Base-by-base conservation (phyloP, 2,329 filamentous ascomycete species). In the Pseudogymnoascus sp. region DNA sequence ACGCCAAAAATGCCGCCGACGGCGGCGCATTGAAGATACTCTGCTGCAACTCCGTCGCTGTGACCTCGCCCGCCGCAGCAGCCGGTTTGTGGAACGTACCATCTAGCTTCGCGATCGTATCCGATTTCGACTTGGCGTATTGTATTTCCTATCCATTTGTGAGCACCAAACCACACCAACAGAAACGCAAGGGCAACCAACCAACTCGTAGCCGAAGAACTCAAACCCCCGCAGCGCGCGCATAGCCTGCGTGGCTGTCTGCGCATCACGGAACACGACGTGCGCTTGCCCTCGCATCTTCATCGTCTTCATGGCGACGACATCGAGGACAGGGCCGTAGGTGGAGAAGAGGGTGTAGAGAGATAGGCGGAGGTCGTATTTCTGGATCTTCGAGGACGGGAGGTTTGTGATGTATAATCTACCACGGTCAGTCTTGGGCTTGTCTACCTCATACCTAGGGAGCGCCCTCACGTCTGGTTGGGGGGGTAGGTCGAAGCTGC, bases 261-360 rank as follows among this genome's bases (percentile, higher is more conserved):
- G 89, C 35, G 93, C 81, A 74, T 99, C 93, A 64, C 90, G 85
- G 75, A 92, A 98, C 12, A 95, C 89, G 65, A 99, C 81, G 72
- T 98, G 95, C 66, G 95, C 95, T 77, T 99, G 95, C 2, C 95
- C 95, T 60, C 95, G 89, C 93, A 98, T 97, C 78, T 91, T 91
- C 75, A 82, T 82, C 1, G 91, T 96, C 78, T 92, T 96, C 70
- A 97, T 81, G 31, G 91, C 90, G 59, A 97, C 89, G 19, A 99
- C 85, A 74, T 99, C 95, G 64, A 99, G 84, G 14, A 99, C 89
- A 0, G 91, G 87, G 41, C 95, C 95, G 74, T 96, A 96, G 12
- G 92, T 96, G 10, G 92, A 91, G 75, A 98, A 98, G 11, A 98
- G 84, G 75, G 92, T 90, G 78, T 99, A 99, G 31, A 99, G 83